phyloP scores from a whole-genome alignment of 768 basidiomycete genomes.

The Chalciporus sphaerocephalus region DNA sequence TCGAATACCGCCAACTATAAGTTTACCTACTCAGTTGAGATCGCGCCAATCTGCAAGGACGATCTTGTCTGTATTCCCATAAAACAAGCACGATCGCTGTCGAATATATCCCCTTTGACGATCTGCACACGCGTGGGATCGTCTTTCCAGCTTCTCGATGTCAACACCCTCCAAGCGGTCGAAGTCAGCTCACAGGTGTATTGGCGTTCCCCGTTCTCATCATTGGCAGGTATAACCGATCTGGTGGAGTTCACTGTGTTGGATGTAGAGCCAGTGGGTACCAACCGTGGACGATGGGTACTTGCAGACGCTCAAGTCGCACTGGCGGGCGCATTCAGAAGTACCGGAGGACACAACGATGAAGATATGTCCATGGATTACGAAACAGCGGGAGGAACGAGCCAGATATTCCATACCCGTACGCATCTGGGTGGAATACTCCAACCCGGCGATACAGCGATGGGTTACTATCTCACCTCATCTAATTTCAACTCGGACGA shows the following conservation, averaged over 20 bases:
- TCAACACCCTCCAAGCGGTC: conserved; percentile 74
- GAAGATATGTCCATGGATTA: conserved; percentile 57
- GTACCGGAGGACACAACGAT: conserved; percentile 39
- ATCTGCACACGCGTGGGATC: conserved; percentile 90
- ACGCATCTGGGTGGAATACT: conserved; percentile 92
- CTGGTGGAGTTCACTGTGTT: conserved; percentile 93
- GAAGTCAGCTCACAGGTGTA: conserved; percentile 77
- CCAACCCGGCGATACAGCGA: conserved; percentile 90
- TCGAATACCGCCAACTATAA: conserved; percentile 93
- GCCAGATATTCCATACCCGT: conserved; percentile 90
- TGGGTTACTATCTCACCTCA: conserved; percentile 87
- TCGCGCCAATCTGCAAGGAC: conserved; percentile 95
- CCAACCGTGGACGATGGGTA: conserved; percentile 67
- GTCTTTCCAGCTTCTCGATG: conserved; percentile 87
- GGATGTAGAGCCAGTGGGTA: conserved; percentile 84
- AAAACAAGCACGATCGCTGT: conserved; percentile 75
- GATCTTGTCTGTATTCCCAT: conserved; percentile 88
- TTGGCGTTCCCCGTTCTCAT: conserved; percentile 89
- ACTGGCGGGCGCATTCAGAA: conserved; percentile 72
- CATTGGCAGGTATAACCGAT: conserved; percentile 77
- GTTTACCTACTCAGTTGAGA: conserved; percentile 96
- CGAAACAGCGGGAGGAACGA: conserved; percentile 53
- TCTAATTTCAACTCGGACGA: conserved; percentile 92
- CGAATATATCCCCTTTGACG: conserved; percentile 85
- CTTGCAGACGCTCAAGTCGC: conserved; percentile 90